Percentiles rank a stretch among this genome's conserved stretches.
Conservation (phyloP, 257 asterid species). For the Scutellaria baicalensis region DNA sequence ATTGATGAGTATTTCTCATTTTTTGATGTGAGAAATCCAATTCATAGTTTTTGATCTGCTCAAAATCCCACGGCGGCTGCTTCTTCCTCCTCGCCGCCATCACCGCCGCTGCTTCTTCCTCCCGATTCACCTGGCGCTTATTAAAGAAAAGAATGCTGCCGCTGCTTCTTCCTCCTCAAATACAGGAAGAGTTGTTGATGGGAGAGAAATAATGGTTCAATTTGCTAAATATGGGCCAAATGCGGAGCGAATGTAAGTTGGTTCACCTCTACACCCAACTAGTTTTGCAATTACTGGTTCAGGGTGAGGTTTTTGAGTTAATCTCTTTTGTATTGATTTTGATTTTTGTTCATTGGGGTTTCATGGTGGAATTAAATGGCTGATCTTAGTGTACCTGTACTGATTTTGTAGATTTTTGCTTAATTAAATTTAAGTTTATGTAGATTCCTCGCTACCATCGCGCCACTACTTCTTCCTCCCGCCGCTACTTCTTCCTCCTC, state of each 20-base stretch:
- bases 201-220: slow-evolving; percentile 96
- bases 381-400: neutral
- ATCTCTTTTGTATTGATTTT: neutral
- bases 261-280: neutral
- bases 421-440: neutral
- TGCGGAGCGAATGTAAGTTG: slow-evolving; percentile 84
- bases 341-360: neutral
- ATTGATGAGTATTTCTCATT: too few relatives aligned
- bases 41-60: too few relatives aligned
- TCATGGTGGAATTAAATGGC: neutral
- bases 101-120: too few relatives aligned
- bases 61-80: too few relatives aligned
- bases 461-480: too few relatives aligned
- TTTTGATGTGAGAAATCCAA: too few relatives aligned
- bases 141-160: too few relatives aligned
- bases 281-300: neutral
- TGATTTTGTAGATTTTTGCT: neutral
- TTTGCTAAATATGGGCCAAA: slow-evolving; percentile 97
- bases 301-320: neutral
- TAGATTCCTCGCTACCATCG: too few relatives aligned
- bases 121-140: too few relatives aligned
- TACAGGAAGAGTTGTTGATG: slow-evolving; percentile 89
- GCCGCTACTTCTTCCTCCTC: too few relatives aligned
- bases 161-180: too few relatives aligned
- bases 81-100: too few relatives aligned